A percentile compares a stretch with the other conserved stretches of the same genome.
Conservation (phyloP, 2,329 filamentous ascomycete species). For the Phialocephala sp. region DNA sequence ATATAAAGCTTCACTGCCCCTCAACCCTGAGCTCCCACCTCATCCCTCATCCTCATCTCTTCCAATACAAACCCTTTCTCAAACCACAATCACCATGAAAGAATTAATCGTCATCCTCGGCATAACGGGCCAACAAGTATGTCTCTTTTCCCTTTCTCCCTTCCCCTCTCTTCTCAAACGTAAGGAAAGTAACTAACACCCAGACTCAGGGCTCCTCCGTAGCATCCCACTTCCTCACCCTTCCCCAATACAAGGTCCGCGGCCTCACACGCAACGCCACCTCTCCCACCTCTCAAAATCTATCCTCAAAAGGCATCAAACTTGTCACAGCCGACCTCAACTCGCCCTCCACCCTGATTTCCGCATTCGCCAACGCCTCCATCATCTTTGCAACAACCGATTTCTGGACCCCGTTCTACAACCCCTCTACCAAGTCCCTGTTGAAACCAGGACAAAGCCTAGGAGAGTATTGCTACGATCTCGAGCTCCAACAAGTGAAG, state of each 20-base stretch:
- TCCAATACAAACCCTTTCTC: not conserved
- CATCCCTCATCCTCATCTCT: not conserved
- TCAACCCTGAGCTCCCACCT: not conserved
- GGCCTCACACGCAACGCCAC: conserved; percentile 31
- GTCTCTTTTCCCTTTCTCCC: not conserved
- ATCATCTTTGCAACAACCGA: conserved; percentile 56
- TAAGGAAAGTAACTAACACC: conserved; percentile 9
- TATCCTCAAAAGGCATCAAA: conserved; percentile 46
- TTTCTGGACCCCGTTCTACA: conserved; percentile 35
- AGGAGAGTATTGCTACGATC: conserved; percentile 37
- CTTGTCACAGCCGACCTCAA: conserved; percentile 50
- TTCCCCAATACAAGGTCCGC: conserved; percentile 28
- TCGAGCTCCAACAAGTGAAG: conserved; percentile 46
- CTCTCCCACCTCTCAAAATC: conserved; percentile 40
- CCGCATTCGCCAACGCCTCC: conserved; percentile 51
- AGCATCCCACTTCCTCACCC: conserved; percentile 27
- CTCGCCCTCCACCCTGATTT: conserved; percentile 45
- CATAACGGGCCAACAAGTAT: conserved; percentile 43
- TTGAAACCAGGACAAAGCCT: conserved; percentile 30
- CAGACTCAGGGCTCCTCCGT: conserved; percentile 30
- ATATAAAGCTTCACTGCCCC: not conserved
- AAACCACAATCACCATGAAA: conserved; percentile 15
- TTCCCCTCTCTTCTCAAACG: not conserved
- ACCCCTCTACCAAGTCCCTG: conserved; percentile 28
- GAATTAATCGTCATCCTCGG: conserved; percentile 46